These are phyloP conservation scores for Tylopilus subfusipes DNA, from an alignment of 768 basidiomycete species.

Conservation along the genomic window DNA sequence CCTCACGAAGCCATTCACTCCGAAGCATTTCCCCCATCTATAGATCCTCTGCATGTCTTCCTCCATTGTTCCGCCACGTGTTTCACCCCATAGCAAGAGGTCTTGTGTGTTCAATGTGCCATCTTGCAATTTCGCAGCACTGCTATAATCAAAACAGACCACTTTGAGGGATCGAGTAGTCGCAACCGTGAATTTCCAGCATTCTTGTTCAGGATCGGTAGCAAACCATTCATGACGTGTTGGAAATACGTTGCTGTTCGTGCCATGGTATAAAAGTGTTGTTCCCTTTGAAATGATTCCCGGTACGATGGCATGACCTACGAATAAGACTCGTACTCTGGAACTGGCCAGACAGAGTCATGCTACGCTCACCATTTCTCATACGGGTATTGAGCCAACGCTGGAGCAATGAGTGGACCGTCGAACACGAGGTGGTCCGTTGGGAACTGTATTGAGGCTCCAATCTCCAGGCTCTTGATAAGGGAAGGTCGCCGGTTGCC, in stretches of 20 bases:
- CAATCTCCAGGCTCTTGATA: too few species aligned
- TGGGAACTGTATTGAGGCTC: too few species aligned
- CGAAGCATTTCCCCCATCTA: slow-evolving; percentile 40
- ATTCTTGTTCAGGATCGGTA: slow-evolving; percentile 32
- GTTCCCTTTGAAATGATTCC: slow-evolving; percentile 35
- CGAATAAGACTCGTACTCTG: slow-evolving; percentile 10
- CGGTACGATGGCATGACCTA: slow-evolving; percentile 28
- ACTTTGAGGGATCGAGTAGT: slow-evolving; percentile 37
- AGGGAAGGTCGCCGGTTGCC: too few species aligned
- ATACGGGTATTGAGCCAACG: too few species aligned
- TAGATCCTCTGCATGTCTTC: too few species aligned
- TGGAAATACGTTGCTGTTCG: slow-evolving; percentile 20
- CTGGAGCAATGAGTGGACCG: too few species aligned
- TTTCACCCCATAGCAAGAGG: slow-evolving; percentile 41
- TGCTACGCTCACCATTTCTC: too few species aligned
- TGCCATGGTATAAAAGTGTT: slow-evolving; percentile 37
- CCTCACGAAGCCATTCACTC: slow-evolving; percentile 48
- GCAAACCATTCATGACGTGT: slow-evolving; percentile 32
- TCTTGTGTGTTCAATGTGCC: slow-evolving; percentile 49
- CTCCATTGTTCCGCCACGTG: too few species aligned
- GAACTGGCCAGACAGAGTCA: neutral
- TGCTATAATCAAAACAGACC: slow-evolving; percentile 52
- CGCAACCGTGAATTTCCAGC: slow-evolving; percentile 18
- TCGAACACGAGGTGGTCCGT: too few species aligned
- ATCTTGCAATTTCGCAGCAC: slow-evolving; percentile 40